A percentile compares a stretch with the other conserved stretches of the same genome.
Conservation (phyloP, 768 basidiomycete species). For the Suillus occidentalis region DNA sequence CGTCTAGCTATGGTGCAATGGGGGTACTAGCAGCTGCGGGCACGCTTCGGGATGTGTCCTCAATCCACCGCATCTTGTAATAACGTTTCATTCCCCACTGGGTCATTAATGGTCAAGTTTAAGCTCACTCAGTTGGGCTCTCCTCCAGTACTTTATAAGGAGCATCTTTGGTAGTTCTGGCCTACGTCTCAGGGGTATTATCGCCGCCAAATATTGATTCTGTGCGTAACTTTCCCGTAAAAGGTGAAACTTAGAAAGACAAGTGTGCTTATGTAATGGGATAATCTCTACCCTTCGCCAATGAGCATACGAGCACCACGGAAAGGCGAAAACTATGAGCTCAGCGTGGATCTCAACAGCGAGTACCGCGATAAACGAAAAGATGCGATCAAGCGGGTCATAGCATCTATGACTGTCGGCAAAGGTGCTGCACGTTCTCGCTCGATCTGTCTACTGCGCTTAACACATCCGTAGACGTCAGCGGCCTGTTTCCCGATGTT, state of each 20-base stretch:
- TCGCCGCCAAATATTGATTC: too few species aligned
- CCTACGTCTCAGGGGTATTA: too few species aligned
- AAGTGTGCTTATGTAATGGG: slow-evolving; percentile 3
- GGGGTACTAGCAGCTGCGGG: too few species aligned
- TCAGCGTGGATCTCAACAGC: slow-evolving; percentile 95
- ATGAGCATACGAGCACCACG: slow-evolving; percentile 56
- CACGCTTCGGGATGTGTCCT: too few species aligned
- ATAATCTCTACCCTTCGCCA: slow-evolving; percentile 13
- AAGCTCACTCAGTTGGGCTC: too few species aligned
- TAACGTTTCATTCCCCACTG: too few species aligned
- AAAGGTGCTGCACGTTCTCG: slow-evolving; percentile 62
- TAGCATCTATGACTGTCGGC: slow-evolving; percentile 98
- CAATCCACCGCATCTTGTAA: too few species aligned
- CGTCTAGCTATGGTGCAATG: too few species aligned
- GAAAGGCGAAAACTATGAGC: slow-evolving; percentile 96
- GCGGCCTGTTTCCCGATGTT: slow-evolving; percentile 95
- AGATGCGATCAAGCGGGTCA: slow-evolving; percentile 97
- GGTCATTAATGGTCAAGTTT: too few species aligned
- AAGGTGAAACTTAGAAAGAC: neutral
- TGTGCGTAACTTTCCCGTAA: too few species aligned
- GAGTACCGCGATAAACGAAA: slow-evolving; percentile 94
- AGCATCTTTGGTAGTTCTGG: too few species aligned
- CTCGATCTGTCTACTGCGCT: slow-evolving; percentile 8
- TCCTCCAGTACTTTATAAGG: too few species aligned
- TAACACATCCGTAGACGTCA: slow-evolving; percentile 58